Evolutionary conservation across 495 filamentous ascomycete genomes (phyloP).

Genomic region (Podospora anserina): DNA sequence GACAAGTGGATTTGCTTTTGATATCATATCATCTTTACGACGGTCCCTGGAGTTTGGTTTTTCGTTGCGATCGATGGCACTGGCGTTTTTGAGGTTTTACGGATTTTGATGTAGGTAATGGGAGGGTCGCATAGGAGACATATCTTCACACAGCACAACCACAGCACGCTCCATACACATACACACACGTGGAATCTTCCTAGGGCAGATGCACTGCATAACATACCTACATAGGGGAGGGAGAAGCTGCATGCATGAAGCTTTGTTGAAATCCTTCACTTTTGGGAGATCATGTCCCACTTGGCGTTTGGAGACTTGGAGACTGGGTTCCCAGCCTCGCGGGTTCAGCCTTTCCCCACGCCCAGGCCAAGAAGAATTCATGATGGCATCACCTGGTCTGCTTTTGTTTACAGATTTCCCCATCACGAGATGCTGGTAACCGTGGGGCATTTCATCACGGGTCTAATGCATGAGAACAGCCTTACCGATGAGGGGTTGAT

Average conservation of each 20-base stretch:
- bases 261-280: background rate
- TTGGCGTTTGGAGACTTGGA: background rate
- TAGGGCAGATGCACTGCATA: background rate
- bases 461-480: background rate
- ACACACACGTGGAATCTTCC: background rate
- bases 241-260: background rate
- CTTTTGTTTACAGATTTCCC: too few relatives aligned
- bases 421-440: background rate
- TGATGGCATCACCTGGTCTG: slow-evolving; percentile 4
- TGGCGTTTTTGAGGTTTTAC: slow-evolving; percentile 29
- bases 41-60: slow-evolving; percentile 12
- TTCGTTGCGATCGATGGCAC: slow-evolving; percentile 19
- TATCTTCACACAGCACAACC: background rate
- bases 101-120: slow-evolving; percentile 21
- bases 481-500: background rate
- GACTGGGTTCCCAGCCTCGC: slow-evolving; percentile 4
- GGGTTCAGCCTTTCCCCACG: background rate
- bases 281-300: background rate
- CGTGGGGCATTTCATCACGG: background rate
- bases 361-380: background rate
- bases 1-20: background rate
- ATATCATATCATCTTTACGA: slow-evolving; percentile 18
- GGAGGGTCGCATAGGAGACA: slow-evolving; percentile 9
- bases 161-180: background rate
- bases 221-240: background rate